Base-by-base conservation (phyloP, 306 rosid genomes). In the Trifolium pratense region DNA sequence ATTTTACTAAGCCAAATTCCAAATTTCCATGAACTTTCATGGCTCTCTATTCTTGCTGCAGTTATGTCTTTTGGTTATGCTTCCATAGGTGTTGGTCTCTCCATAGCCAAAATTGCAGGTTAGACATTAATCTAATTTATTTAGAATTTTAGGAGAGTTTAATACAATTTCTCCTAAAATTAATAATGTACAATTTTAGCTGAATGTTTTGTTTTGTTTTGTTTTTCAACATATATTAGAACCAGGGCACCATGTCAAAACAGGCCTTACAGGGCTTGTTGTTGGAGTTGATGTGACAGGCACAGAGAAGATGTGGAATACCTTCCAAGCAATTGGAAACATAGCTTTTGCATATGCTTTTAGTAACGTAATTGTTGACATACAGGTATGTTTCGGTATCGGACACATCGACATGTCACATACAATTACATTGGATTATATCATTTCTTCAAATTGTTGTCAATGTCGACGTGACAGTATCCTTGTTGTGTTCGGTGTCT, bases 81-180 rank as follows among this genome's bases (percentile, higher is more conserved):
- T 62, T 13, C 52, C 45, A 78, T 85, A n/a, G 80, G 82, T 12
- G 13, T 85, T 39, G 82, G 60, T 37, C 86, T 85, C 32, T 75
- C 88, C 79, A 71, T 78, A 25, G 88, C 83, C 46, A 84, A 66
- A 66, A 26, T 84, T 70, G 83, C 88, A 81, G 88, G 88, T 84
- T 29, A 56, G 45, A 0, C 17, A 46, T 46, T 46, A 7, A 7
- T 42, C 12, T 37, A 37, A 37, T 37, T 37, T 7, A 9, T 9
- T 37, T n/a, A n/a, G n/a, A n/a, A 39, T 39, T 39, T 39, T 9
- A 39, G 45, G 43, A 39, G 45, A 39, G 45, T 2, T 39, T 2
- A 9, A 9, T 39, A 4, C 45, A 39, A 39, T 12, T 39, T 39
- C 39, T 34, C 9, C 43, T 9, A 39, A 39, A 9, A 0, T 8